Percentiles rank a stretch among this genome's conserved stretches.
Conservation (phyloP, 1,284 basidiomycete species). For the Cryptococcus sp. region DNA sequence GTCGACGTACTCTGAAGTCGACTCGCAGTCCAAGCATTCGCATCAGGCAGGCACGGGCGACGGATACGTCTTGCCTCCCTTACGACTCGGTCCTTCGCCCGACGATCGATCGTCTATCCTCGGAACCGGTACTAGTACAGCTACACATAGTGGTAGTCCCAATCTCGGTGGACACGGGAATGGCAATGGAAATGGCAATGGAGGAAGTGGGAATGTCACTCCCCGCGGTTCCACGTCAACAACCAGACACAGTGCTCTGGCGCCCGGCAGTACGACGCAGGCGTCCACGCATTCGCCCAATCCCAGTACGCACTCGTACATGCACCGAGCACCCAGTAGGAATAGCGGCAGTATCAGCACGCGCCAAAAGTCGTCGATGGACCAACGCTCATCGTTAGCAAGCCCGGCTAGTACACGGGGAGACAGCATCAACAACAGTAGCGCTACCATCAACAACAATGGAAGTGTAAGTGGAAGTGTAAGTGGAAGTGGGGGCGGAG, state of each 20-base stretch:
- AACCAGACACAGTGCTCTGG: no score
- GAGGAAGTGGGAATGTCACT: slow-evolving; percentile 1
- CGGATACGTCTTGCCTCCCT: slow-evolving; percentile 20
- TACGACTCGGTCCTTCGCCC: slow-evolving; percentile 22
- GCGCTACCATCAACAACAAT: neutral
- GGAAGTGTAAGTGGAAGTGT: slow-evolving; percentile 1
- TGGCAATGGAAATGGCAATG: neutral
- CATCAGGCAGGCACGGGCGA: neutral
- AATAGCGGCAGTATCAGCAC: neutral
- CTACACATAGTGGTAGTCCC: neutral
- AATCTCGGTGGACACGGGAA: neutral
- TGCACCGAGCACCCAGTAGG: neutral
- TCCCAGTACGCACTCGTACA: neutral
- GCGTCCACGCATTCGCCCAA: neutral
- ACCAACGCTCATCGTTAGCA: neutral
- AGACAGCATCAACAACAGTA: neutral
- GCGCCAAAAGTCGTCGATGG: neutral
- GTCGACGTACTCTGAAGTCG: neutral
- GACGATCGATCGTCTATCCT: slow-evolving; percentile 4
- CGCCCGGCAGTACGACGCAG: no score
- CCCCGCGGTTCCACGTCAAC: neutral
- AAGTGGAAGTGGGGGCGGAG: slow-evolving; percentile 8
- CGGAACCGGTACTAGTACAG: neutral
- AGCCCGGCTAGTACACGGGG: neutral
- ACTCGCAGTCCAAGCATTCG: neutral